These are phyloP conservation scores for Aspergillus homomorphus DNA, from an alignment of 495 filamentous ascomycete genomes.

Conservation along the genomic window DNA sequence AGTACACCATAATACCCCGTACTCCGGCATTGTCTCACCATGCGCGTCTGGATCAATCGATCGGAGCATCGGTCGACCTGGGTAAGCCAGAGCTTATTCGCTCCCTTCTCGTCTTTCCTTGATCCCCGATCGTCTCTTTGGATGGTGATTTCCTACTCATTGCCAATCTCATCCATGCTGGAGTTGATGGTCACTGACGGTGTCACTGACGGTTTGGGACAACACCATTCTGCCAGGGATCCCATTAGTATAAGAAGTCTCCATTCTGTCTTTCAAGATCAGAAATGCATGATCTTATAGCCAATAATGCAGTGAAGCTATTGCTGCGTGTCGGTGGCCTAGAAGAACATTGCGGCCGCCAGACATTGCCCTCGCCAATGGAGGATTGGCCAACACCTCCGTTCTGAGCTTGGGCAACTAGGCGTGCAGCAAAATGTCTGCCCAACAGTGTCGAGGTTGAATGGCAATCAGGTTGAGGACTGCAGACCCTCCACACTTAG, in stretches of 20 bases:
- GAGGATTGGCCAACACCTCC: conserved; percentile 19
- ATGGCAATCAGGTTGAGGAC: conserved; percentile 12
- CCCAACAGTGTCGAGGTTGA: conserved; percentile 23
- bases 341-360: neutral
- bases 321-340: conserved; percentile 3
- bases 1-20: neutral
- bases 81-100: neutral
- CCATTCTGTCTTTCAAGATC: neutral
- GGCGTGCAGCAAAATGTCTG: conserved; percentile 29
- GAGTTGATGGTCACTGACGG: neutral
- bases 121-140: neutral
- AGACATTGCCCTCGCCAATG: neutral
- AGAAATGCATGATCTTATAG: neutral
- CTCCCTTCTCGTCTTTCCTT: neutral
- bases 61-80: conserved; percentile 1
- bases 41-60: conserved; percentile 2
- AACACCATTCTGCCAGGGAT: neutral
- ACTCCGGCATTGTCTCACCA: conserved; percentile 4
- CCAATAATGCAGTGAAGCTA: conserved; percentile 5
- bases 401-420: conserved; percentile 30
- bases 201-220: neutral
- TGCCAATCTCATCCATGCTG: neutral
- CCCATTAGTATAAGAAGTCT: neutral
- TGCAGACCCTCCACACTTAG: conserved; percentile 18
- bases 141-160: neutral